These are phyloP conservation scores for Rosellinia necatrix DNA, from an alignment of 2,329 filamentous ascomycete species.

Conservation along the genomic window DNA sequence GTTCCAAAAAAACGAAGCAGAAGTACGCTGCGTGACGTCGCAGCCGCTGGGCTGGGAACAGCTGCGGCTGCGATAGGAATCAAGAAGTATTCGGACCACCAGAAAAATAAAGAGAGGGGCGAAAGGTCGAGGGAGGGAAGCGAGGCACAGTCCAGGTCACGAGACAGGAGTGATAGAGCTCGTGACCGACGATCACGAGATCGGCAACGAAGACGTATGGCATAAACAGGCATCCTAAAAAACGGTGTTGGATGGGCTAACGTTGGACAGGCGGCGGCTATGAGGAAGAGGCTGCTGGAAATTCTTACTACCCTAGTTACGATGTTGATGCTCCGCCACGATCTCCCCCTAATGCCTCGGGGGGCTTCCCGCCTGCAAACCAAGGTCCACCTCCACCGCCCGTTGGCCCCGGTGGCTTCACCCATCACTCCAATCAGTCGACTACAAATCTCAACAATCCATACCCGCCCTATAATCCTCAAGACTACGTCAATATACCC, in stretches of 20 bases:
- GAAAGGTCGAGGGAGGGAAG: constrained; percentile 43
- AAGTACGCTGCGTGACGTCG: constrained; percentile 59
- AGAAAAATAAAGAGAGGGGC: constrained; percentile 48
- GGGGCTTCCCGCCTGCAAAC: constrained; percentile 37
- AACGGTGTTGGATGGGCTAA: constrained; percentile 24
- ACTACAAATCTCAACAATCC: constrained; percentile 37
- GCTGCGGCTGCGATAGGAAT: constrained; percentile 67
- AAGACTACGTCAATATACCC: constrained; percentile 34
- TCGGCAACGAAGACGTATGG: constrained; percentile 42
- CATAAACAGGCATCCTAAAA: neutral
- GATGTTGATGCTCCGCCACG: constrained; percentile 30
- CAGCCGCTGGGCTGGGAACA: constrained; percentile 58
- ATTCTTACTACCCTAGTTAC: constrained; percentile 36
- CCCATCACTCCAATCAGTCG: constrained; percentile 38
- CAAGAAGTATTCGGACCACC: constrained; percentile 60
- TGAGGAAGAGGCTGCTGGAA: constrained; percentile 36
- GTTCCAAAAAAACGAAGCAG: constrained; percentile 56
- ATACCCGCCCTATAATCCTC: constrained; percentile 39
- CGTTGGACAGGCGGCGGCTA: constrained; percentile 36
- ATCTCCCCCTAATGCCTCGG: constrained; percentile 39
- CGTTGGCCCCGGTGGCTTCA: constrained; percentile 33
- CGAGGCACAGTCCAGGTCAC: constrained; percentile 24
- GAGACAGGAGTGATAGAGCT: constrained; percentile 35
- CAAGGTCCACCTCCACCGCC: constrained; percentile 25
- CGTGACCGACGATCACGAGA: constrained; percentile 44